These are phyloP conservation scores for Croton setiger DNA, from an alignment of 441 rosid species.

Conservation along the genomic window DNA sequence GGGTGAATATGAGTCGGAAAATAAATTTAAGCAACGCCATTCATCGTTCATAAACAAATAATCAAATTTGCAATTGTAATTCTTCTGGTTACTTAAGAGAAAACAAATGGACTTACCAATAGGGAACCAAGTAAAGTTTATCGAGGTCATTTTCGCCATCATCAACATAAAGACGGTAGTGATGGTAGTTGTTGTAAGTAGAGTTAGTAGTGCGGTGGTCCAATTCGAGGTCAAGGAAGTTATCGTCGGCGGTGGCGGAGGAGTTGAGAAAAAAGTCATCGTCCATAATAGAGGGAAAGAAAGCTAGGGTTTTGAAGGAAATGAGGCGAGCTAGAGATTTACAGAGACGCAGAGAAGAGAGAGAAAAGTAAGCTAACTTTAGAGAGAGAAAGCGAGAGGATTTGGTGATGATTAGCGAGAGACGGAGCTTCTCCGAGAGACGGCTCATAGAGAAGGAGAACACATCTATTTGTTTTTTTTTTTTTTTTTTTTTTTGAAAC, in stretches of 20 bases:
- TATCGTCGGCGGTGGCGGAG: slow-evolving; percentile 26
- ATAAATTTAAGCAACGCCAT: no score
- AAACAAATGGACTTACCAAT: slow-evolving; percentile 29
- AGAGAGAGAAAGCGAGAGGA: slow-evolving; percentile 31
- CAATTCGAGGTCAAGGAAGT: slow-evolving; percentile 29
- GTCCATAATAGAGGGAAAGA: slow-evolving; percentile 32
- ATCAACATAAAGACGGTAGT: neutral
- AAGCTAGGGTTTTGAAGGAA: slow-evolving; percentile 30
- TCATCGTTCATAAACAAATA: no score
- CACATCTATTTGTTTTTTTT: no score
- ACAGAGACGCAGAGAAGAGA: slow-evolving; percentile 33
- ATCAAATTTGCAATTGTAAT: no score
- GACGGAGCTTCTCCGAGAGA: slow-evolving; percentile 23
- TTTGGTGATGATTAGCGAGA: slow-evolving; percentile 21
- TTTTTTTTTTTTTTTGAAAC: no score
- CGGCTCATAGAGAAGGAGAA: slow-evolving; percentile 24
- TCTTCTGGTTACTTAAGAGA: no score
- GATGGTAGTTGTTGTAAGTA: neutral
- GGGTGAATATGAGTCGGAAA: no score
- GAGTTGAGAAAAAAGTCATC: slow-evolving; percentile 29
- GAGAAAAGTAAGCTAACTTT: slow-evolving; percentile 23
- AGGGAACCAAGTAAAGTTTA: slow-evolving; percentile 49
- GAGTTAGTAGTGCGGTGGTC: slow-evolving; percentile 19
- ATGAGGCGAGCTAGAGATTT: slow-evolving; percentile 17
- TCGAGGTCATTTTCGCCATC: slow-evolving; percentile 23